Percentiles rank a stretch among this genome's conserved stretches.
Evolutionary conservation across 192 early-diverging fungal species (phyloP).

Genomic region (Thamnidium elegans): DNA sequence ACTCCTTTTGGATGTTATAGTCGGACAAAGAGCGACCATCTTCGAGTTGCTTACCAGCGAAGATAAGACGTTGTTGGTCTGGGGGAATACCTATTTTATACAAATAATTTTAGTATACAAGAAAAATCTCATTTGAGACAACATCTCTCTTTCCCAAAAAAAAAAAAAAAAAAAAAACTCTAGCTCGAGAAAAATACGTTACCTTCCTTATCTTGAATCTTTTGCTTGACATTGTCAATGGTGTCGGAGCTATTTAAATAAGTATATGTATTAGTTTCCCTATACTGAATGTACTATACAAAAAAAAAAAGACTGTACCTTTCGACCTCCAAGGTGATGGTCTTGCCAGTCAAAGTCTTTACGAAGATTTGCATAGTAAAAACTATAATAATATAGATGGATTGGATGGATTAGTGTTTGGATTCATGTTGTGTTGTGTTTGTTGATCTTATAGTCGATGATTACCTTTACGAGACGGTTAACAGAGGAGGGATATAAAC

Average conservation of each 20-base stretch:
- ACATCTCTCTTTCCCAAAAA: background rate
- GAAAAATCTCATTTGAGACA: too few relatives aligned
- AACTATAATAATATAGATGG: background rate
- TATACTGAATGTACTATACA: too few relatives aligned
- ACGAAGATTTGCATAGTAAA: constrained; percentile 63
- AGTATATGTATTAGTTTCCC: background rate
- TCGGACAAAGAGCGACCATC: constrained; percentile 96
- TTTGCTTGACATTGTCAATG: constrained; percentile 63
- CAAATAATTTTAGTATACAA: background rate
- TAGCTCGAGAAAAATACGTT: background rate
- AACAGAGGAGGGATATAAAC: constrained; percentile 18
- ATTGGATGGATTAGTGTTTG: constrained; percentile 25
- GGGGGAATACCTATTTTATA: constrained; percentile 81
- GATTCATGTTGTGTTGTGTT: constrained; percentile 18
- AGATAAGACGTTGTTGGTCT: constrained; percentile 99
- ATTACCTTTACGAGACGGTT: constrained; percentile 19
- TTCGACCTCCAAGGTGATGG: constrained; percentile 66
- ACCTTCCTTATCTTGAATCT: constrained; percentile 62
- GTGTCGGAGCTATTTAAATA: constrained; percentile 40
- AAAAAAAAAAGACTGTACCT: constrained; percentile 17
- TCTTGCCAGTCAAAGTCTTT: constrained; percentile 66
- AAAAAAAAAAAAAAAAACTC: background rate
- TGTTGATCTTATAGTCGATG: background rate
- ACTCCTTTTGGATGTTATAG: constrained; percentile 99
- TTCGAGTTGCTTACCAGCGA: constrained; percentile 99